Percentiles rank a stretch among this genome's conserved stretches.
These are phyloP conservation scores for Pilaira anomala DNA, from an alignment of 192 early-diverging fungal genomes.

Conservation along the genomic window DNA sequence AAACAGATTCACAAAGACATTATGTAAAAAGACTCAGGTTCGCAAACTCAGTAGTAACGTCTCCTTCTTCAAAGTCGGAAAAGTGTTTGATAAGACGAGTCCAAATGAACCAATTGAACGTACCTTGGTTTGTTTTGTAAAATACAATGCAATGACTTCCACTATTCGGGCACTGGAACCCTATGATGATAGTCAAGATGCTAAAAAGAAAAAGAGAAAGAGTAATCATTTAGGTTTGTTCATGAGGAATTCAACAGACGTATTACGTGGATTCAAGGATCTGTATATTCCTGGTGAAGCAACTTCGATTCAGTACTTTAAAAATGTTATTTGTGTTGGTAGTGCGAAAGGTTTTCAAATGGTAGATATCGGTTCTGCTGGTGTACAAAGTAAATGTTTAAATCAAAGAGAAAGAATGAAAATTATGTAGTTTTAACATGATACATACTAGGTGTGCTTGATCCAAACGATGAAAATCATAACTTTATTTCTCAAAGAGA, in stretches of 20 bases:
- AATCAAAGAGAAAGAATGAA: no score
- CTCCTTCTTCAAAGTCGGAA: conserved; percentile 73
- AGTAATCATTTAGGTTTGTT: conserved; percentile 43
- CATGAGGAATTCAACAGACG: conserved; percentile 40
- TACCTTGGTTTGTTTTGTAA: conserved; percentile 62
- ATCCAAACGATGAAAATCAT: conserved; percentile 76
- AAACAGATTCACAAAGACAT: no score
- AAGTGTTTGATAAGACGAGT: conserved; percentile 48
- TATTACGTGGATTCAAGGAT: conserved; percentile 66
- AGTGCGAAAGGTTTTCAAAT: conserved; percentile 92
- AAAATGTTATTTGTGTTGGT: conserved; percentile 84
- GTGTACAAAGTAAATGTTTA: conserved; percentile 60
- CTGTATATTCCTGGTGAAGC: conserved; percentile 93
- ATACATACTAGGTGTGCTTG: conserved; percentile 65
- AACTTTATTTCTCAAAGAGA: conserved; percentile 80
- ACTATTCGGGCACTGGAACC: conserved; percentile 78
- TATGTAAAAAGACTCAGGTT: conserved; percentile 31
- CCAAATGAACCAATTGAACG: conserved; percentile 12
- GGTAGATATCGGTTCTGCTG: conserved; percentile 79
- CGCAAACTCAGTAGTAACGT: conserved; percentile 60
- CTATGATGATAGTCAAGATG: conserved; percentile 35
- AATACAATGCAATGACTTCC: conserved; percentile 70
- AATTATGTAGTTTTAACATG: conserved; percentile 77
- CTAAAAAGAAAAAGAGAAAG: conserved; percentile 41
- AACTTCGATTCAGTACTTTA: conserved; percentile 80